These are phyloP conservation scores for Corchorus olitorius DNA, from an alignment of 345 rosid species.

Conservation along the genomic window DNA sequence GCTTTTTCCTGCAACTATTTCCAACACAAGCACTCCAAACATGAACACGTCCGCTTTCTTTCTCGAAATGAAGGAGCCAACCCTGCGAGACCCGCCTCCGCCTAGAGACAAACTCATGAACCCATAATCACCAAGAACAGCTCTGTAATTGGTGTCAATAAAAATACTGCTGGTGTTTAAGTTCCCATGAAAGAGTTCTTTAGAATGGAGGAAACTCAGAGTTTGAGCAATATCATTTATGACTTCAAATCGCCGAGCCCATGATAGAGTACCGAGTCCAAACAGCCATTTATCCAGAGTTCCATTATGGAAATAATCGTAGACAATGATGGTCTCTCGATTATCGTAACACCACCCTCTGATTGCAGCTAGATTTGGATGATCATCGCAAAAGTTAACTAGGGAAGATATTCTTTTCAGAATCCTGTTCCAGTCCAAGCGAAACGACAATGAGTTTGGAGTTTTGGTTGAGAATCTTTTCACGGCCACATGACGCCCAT, in stretches of 20 bases:
- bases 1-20: background rate
- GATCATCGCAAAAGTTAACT: background rate
- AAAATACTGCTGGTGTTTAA: background rate
- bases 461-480: background rate
- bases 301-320: constrained; percentile 1
- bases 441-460: background rate
- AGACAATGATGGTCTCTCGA: background rate
- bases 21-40: background rate
- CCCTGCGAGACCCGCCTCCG: no score
- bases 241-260: constrained; percentile 4
- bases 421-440: background rate
- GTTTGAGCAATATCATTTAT: background rate
- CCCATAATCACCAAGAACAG: background rate
- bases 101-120: background rate
- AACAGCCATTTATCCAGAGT: background rate
- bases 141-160: background rate
- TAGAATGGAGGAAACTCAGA: constrained; percentile 1
- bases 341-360: background rate
- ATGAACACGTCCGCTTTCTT: background rate
- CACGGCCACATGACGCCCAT: background rate
- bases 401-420: background rate
- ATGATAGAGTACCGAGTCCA: background rate
- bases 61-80: background rate
- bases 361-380: background rate
- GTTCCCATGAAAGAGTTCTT: constrained; percentile 1